Evolutionary conservation across 371 early-diverging fungal species (phyloP).

Genomic region (Lichtheimia ornata): DNA sequence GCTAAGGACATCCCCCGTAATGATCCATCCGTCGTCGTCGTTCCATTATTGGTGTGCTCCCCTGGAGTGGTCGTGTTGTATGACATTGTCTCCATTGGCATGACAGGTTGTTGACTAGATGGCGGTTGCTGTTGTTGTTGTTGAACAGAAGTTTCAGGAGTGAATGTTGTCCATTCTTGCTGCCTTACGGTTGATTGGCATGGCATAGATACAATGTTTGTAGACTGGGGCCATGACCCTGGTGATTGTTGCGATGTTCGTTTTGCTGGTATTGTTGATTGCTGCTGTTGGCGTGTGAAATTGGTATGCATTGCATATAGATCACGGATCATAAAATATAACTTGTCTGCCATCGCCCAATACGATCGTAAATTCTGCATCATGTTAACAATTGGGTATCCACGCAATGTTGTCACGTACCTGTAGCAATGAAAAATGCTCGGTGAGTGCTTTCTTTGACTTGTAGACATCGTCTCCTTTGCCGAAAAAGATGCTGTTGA

Average conservation of each 20-base stretch:
- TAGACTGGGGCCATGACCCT: background rate
- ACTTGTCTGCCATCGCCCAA: constrained; percentile 67
- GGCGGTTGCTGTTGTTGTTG: constrained; percentile 9
- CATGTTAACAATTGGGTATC: background rate
- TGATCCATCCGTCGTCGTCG: constrained; percentile 2
- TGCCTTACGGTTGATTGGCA: constrained; percentile 2
- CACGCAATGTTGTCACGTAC: constrained; percentile 17
- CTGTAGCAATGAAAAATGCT: constrained; percentile 50
- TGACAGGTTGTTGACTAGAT: constrained; percentile 1
- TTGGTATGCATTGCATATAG: constrained; percentile 54
- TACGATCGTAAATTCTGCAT: constrained; percentile 45
- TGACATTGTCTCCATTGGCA: background rate
- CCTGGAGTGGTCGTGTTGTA: background rate
- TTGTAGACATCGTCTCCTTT: constrained; percentile 44
- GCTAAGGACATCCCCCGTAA: constrained; percentile 21
- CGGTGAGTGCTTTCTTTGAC: constrained; percentile 47
- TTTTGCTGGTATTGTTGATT: constrained; percentile 7
- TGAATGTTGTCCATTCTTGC: constrained; percentile 2
- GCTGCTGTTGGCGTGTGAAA: constrained; percentile 14
- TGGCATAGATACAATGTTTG: background rate
- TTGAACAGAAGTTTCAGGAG: background rate
- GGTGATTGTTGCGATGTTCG: background rate
- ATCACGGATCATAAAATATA: constrained; percentile 63
- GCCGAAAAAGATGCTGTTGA: constrained; percentile 53
- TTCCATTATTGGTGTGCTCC: background rate